These are phyloP conservation scores for Lachancea quebecensis DNA, from an alignment of 805 yeast species.

Conservation along the genomic window DNA sequence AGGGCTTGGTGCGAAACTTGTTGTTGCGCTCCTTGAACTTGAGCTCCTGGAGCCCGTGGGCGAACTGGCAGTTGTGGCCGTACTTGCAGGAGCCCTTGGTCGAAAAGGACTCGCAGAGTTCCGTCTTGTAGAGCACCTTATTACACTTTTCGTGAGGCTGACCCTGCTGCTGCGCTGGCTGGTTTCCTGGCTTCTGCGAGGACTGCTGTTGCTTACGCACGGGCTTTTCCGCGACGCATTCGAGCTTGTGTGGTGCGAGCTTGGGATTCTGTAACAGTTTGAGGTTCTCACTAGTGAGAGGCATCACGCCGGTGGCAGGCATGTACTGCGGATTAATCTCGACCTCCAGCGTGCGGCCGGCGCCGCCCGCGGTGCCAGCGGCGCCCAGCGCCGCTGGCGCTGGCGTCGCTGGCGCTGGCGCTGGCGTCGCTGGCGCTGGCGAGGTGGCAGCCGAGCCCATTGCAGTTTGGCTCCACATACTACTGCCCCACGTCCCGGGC, in stretches of 20 bases:
- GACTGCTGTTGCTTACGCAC: constrained; percentile 1
- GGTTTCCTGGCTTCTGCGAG: neutral
- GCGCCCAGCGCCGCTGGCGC: neutral
- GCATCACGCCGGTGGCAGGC: constrained; percentile 18
- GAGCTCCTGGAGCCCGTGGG: constrained; percentile 78
- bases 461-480: too few species aligned
- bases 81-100: constrained; percentile 73
- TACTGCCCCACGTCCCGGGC: too few species aligned
- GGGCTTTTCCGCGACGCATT: constrained; percentile 3
- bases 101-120: constrained; percentile 73
- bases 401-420: too few species aligned
- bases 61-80: constrained; percentile 89
- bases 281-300: constrained; percentile 29
- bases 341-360: constrained; percentile 18
- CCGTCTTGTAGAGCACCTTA: constrained; percentile 81
- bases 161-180: constrained; percentile 2
- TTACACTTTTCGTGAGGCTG: constrained; percentile 30
- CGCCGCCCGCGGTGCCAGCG: neutral
- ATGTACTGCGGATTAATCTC: constrained; percentile 22
- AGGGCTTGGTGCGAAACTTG: constrained; percentile 86
- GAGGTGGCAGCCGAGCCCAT: too few species aligned
- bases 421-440: too few species aligned
- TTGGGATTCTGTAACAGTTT: constrained; percentile 10
- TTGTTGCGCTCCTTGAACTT: constrained; percentile 58
- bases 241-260: constrained; percentile 11